phyloP scores from a whole-genome alignment of 2,329 filamentous ascomycete genomes.

The Byssochlamys sp. region DNA sequence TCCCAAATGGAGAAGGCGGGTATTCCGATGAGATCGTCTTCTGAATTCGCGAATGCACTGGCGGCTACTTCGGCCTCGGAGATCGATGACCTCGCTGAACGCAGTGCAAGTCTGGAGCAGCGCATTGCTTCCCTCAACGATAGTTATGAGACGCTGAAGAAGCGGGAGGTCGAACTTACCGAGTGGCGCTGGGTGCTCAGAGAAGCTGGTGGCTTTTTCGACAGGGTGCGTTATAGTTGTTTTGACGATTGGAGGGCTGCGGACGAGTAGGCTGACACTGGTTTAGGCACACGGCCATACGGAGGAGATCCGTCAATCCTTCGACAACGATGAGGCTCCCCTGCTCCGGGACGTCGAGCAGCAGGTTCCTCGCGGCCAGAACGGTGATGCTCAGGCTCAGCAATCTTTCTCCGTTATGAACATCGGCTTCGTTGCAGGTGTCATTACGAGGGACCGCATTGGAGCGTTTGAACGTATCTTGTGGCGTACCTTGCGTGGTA shows the following conservation, averaged over 20 bases:
- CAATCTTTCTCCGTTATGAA: constrained; percentile 94
- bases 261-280: constrained; percentile 1
- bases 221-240: constrained; percentile 46
- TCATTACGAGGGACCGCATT: constrained; percentile 85
- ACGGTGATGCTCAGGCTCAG: constrained; percentile 57
- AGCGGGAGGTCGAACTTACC: constrained; percentile 87
- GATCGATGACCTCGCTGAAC: constrained; percentile 89
- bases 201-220: constrained; percentile 95
- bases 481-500: constrained; percentile 92
- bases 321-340: constrained; percentile 80
- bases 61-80: constrained; percentile 83
- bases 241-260: background rate
- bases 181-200: constrained; percentile 97
- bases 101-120: constrained; percentile 85
- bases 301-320: constrained; percentile 86
- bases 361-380: constrained; percentile 51
- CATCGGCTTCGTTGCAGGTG: constrained; percentile 94
- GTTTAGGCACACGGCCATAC: constrained; percentile 78
- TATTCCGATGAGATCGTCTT: constrained; percentile 78
- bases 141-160: constrained; percentile 97
- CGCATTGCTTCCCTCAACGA: constrained; percentile 86
- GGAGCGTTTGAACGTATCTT: constrained; percentile 93
- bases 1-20: constrained; percentile 87
- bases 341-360: constrained; percentile 88
- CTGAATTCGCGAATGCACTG: constrained; percentile 78